These are phyloP conservation scores for Syzygium syzygioides DNA, from an alignment of 441 rosid genomes.

Conservation along the genomic window DNA sequence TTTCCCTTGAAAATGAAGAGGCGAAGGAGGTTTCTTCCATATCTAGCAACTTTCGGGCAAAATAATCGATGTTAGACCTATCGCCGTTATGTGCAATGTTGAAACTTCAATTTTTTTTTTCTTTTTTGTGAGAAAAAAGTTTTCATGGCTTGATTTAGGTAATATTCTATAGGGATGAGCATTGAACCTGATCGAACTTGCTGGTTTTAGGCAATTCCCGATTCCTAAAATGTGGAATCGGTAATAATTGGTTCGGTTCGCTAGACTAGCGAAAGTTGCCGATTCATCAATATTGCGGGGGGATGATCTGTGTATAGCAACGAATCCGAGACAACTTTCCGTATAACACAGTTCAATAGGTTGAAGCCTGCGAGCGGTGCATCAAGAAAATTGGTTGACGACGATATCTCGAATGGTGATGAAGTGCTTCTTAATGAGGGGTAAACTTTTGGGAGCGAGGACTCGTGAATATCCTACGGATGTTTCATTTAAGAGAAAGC, in stretches of 20 bases:
- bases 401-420: not conserved
- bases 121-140: too few species aligned
- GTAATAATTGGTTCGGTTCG: not conserved
- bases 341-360: not conserved
- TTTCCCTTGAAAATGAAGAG: not conserved
- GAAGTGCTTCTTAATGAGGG: not conserved
- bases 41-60: too few species aligned
- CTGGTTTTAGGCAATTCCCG: too few species aligned
- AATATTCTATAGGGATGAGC: too few species aligned
- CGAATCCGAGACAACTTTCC: not conserved
- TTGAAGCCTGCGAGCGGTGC: not conserved
- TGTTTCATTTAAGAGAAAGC: not conserved
- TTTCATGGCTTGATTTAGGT: too few species aligned
- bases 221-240: too few species aligned
- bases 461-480: not conserved
- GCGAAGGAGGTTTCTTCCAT: not conserved
- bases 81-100: too few species aligned
- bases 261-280: not conserved
- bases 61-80: too few species aligned
- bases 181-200: too few species aligned
- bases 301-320: not conserved
- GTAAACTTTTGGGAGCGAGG: not conserved
- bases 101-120: too few species aligned
- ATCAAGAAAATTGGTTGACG: not conserved
- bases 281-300: not conserved